Evolutionary conservation across 805 yeast genomes (phyloP).

Genomic region (Brettanomyces sp.): DNA sequence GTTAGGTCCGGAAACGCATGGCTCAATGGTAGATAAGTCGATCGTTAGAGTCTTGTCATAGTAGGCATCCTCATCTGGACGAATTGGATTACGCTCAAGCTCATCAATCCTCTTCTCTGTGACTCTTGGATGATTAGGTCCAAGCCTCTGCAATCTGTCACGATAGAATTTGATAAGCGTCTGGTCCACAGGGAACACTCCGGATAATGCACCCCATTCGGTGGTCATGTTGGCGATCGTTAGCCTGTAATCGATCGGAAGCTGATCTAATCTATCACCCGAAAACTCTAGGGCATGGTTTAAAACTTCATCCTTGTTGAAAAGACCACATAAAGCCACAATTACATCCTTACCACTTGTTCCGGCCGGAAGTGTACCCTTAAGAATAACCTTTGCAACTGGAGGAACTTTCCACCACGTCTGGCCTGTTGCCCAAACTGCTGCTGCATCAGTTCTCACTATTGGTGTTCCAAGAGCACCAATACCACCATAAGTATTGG

Average conservation of each 20-base stretch:
- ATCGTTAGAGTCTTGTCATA: constrained; percentile 84
- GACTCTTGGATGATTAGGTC: constrained; percentile 69
- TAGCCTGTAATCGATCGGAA: constrained; percentile 74
- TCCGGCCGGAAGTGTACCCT: constrained; percentile 74
- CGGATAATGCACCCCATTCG: constrained; percentile 98
- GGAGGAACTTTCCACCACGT: constrained; percentile 99
- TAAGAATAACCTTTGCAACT: constrained; percentile 85
- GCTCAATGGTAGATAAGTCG: constrained; percentile 73
- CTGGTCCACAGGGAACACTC: constrained; percentile 92
- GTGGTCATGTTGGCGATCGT: constrained; percentile 98
- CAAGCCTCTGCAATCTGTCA: constrained; percentile 37
- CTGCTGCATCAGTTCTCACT: constrained; percentile 97
- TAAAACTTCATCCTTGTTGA: constrained; percentile 86
- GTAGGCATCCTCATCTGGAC: constrained; percentile 67
- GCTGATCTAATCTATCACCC: constrained; percentile 64
- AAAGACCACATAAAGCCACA: constrained; percentile 88
- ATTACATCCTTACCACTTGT: constrained; percentile 96
- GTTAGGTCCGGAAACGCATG: constrained; percentile 93
- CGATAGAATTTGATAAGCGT: constrained; percentile 72
- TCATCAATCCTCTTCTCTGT: constrained; percentile 49
- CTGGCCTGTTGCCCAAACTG: constrained; percentile 99
- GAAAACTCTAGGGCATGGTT: constrained; percentile 91
- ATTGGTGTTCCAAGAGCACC: constrained; percentile 96
- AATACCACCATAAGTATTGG: constrained; percentile 95
- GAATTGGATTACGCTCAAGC: constrained; percentile 31